A percentile compares a stretch with the other conserved stretches of the same genome.
These are phyloP conservation scores for Geotrichum bryndzae DNA, from an alignment of 1,139 yeast genomes.

Conservation along the genomic window DNA sequence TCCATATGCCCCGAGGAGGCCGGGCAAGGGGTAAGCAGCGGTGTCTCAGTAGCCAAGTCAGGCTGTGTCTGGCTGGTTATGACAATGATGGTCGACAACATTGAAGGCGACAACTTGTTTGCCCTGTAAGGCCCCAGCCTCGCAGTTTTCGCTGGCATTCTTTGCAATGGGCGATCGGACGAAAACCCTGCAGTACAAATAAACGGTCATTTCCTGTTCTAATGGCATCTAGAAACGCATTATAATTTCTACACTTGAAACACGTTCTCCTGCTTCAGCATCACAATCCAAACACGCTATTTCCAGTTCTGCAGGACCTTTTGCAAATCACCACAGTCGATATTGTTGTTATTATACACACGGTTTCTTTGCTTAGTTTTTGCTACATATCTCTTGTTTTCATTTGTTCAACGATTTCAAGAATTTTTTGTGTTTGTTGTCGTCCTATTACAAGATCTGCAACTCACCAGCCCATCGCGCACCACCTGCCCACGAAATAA, in stretches of 20 bases:
- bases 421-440: neutral
- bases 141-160: neutral
- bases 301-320: neutral
- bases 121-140: neutral
- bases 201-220: neutral
- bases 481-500: neutral
- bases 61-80: neutral
- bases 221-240: neutral
- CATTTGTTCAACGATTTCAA: neutral
- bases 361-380: neutral
- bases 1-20: neutral
- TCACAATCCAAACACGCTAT: neutral
- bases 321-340: neutral
- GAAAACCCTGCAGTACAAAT: neutral
- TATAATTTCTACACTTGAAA: neutral
- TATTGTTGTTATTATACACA: neutral
- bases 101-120: neutral
- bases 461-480: neutral
- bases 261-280: neutral
- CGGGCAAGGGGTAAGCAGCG: neutral
- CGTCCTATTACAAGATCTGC: neutral
- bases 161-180: neutral
- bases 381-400: neutral
- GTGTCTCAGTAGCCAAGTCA: neutral
- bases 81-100: neutral